Conservation (phyloP, 2,329 filamentous ascomycete genomes). For the Chalara sp. region DNA sequence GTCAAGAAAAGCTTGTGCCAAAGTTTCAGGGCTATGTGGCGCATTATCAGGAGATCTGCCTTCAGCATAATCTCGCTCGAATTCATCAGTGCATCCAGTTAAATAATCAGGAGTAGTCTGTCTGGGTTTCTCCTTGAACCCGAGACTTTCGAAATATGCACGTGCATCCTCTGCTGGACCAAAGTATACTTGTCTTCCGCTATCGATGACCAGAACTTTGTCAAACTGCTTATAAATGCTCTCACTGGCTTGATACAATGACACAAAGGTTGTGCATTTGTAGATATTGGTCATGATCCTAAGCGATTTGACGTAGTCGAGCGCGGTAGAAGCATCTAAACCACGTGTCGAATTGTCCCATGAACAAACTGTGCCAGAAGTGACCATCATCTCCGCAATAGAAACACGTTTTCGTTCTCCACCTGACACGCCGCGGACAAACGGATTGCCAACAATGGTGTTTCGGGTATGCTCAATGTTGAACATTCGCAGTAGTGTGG, state of each 20-base stretch:
- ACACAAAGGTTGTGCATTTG: constrained; percentile 62
- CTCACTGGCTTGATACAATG: constrained; percentile 63
- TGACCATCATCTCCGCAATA: constrained; percentile 71
- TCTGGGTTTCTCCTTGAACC: constrained; percentile 46
- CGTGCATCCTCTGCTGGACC: constrained; percentile 55
- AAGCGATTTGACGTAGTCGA: constrained; percentile 67
- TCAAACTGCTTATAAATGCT: constrained; percentile 70
- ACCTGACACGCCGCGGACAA: constrained; percentile 66
- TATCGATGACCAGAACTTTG: constrained; percentile 72
- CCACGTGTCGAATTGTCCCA: constrained; percentile 80
- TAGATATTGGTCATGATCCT: constrained; percentile 71
- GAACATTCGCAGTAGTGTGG: constrained; percentile 69
- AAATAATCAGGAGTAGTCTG: constrained; percentile 74
- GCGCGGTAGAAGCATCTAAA: constrained; percentile 71
- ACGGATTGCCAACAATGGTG: constrained; percentile 65
- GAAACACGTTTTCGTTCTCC: constrained; percentile 76
- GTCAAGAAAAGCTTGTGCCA: constrained; percentile 63
- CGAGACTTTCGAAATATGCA: constrained; percentile 59
- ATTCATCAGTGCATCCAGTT: constrained; percentile 66
- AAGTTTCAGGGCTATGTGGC: constrained; percentile 59
- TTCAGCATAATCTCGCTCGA: constrained; percentile 62
- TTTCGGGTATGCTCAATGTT: constrained; percentile 69
- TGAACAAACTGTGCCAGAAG: constrained; percentile 65
- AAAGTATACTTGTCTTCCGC: constrained; percentile 61
- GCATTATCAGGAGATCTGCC: constrained; percentile 60